These are phyloP conservation scores for Psilocybe cyanescens DNA, from an alignment of 768 basidiomycete species.

Conservation along the genomic window DNA sequence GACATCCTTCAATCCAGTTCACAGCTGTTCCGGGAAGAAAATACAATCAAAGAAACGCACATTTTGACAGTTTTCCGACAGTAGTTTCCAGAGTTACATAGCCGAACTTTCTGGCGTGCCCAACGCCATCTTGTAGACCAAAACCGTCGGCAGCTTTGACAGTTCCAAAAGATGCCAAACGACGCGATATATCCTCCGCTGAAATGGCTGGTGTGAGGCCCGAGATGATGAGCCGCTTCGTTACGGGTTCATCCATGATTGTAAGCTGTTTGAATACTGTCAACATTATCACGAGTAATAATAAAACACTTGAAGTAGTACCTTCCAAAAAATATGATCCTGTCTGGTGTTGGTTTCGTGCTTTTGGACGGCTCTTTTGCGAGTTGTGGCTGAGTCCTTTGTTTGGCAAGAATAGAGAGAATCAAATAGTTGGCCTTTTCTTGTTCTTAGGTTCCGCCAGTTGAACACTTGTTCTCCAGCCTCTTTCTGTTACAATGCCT, in stretches of 20 bases:
- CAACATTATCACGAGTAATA: not conserved
- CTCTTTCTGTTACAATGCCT: constrained; percentile 33
- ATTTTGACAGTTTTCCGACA: constrained; percentile 60
- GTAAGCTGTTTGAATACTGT: no score
- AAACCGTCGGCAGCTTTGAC: constrained; percentile 75
- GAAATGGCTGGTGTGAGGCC: constrained; percentile 74
- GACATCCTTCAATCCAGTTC: constrained; percentile 2
- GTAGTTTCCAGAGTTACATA: constrained; percentile 75
- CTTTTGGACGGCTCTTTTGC: not conserved
- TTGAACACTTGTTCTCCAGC: not conserved
- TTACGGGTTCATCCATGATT: constrained; percentile 32
- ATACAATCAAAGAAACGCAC: constrained; percentile 41
- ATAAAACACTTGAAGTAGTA: not conserved
- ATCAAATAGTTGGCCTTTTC: constrained; percentile 13
- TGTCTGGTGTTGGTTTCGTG: no score
- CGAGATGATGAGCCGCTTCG: constrained; percentile 74
- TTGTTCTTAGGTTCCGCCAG: not conserved
- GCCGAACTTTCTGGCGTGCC: constrained; percentile 70
- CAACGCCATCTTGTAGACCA: constrained; percentile 64
- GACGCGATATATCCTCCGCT: constrained; percentile 54
- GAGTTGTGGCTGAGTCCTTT: constrained; percentile 17
- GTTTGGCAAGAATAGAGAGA: not conserved
- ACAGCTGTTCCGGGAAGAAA: not conserved
- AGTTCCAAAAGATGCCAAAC: constrained; percentile 68
- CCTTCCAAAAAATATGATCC: not conserved